A percentile compares a stretch with the other conserved stretches of the same genome.
Conservation (phyloP, 192 early-diverging fungal species). For the Entomortierella lignicola region DNA sequence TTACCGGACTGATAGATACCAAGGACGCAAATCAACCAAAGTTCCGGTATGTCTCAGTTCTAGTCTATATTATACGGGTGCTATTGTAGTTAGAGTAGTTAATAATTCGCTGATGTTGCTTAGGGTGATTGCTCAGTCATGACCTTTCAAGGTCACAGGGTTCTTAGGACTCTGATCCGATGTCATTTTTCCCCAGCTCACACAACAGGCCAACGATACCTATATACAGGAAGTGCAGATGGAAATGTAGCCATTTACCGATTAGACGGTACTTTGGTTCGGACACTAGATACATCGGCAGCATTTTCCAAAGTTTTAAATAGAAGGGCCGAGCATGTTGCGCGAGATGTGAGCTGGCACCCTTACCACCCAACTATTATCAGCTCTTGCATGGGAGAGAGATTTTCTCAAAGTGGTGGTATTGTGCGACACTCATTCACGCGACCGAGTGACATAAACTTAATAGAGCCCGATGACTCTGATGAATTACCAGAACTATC, state of each 20-base stretch:
- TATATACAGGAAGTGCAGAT: slow-evolving; percentile 74
- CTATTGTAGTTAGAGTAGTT: background rate
- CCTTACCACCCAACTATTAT: slow-evolving; percentile 60
- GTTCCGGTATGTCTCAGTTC: slow-evolving; percentile 15
- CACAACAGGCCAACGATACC: slow-evolving; percentile 69
- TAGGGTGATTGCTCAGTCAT: slow-evolving; percentile 61
- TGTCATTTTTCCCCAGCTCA: slow-evolving; percentile 73
- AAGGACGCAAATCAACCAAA: slow-evolving; percentile 8
- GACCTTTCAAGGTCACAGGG: slow-evolving; percentile 70
- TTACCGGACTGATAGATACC: slow-evolving; percentile 12
- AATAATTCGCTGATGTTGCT: background rate
- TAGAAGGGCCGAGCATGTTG: slow-evolving; percentile 6
- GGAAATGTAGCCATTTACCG: slow-evolving; percentile 63
- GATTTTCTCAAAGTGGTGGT: slow-evolving; percentile 4
- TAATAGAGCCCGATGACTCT: slow-evolving; percentile 5
- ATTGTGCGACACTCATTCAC: slow-evolving; percentile 33
- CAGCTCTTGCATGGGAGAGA: slow-evolving; percentile 34
- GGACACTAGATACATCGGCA: slow-evolving; percentile 31
- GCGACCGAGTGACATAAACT: slow-evolving; percentile 1
- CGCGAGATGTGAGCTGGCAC: slow-evolving; percentile 70
- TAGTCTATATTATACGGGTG: slow-evolving; percentile 21
- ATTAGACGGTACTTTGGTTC: slow-evolving; percentile 52
- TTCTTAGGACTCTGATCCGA: slow-evolving; percentile 75
- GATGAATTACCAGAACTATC: background rate
- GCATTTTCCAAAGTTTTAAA: slow-evolving; percentile 14